Base-by-base conservation (phyloP, 257 asterid genomes). In the Nicotiana paniculata region DNA sequence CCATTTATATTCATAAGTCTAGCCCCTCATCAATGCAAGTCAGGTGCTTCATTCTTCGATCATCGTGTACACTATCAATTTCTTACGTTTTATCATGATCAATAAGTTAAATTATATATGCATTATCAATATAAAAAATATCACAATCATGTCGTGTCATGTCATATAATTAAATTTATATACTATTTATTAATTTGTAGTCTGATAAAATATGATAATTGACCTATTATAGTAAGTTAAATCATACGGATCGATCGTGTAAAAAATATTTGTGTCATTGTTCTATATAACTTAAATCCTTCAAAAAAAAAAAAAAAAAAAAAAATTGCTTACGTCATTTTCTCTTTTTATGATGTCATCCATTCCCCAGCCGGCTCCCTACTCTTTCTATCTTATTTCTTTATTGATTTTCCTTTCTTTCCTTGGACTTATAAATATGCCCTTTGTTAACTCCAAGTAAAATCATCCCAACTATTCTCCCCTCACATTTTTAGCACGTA, bases 371-470 rank as follows among this genome's bases (percentile, higher is more conserved):
- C 67, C 43, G 13, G 18, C 15, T 57, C 21, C 70, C 46, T 3
- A 21, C 3, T 1, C 12, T 4, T 15, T n/a, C 8, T 8, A 43
- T 9, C 51, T 43, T 43, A 43, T 43, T 46, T 46, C 15, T 12
- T 72, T 72, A 6, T 24, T 21, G 2, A 43, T 43, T 72, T 72
- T 46, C 79, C 24, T 46, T 46, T 72, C 3, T 54, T 59, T 28
- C 3, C 39, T 18, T 15, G 26, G 64, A n/a, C 85, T 81, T 85
- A 85, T 85, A 81, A 76, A 81, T 85, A 81, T 24, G 17, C 13
- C 17, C 81, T 55, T 37, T 35, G 53, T 39, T 9, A 33, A 51
- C 81, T 68, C 51, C 83, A n/a, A 32, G 35, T 61, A 26, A 46
- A 51, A 58, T 11, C 54, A 75, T 32, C 35, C 62, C 21, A 13